phyloP scores from a whole-genome alignment of 108 stramenopile species.

The Cylindrotheca fusiformis region DNA sequence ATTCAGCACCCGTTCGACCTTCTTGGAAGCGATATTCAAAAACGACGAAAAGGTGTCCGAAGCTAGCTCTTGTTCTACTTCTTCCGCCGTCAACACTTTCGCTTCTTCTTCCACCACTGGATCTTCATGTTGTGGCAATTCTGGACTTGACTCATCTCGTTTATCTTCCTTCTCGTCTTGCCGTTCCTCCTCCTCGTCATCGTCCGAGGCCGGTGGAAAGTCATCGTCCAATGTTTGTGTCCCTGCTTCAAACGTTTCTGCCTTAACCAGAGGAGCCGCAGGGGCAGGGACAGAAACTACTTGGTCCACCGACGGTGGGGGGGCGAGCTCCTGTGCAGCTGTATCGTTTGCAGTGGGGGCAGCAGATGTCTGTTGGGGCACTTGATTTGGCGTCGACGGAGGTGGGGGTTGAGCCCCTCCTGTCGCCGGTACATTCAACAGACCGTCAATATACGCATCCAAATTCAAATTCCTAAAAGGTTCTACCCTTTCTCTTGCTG shows the following conservation, averaged over 20 bases:
- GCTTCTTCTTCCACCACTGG: constrained; percentile 13
- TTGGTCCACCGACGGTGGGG: constrained; percentile 6
- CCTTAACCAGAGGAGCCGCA: constrained; percentile 23
- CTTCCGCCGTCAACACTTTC: constrained; percentile 52
- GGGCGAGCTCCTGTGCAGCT: constrained; percentile 1
- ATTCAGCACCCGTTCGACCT: constrained; percentile 77
- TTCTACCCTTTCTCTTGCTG: constrained; percentile 19
- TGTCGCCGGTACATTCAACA: constrained; percentile 47
- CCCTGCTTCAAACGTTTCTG: constrained; percentile 74
- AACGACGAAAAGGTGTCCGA: constrained; percentile 65
- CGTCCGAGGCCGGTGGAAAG: constrained; percentile 50
- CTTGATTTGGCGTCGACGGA: constrained; percentile 5
- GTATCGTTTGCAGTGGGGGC: constrained; percentile 7
- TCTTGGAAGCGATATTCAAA: constrained; percentile 76
- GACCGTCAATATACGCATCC: constrained; percentile 78
- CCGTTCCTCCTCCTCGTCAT: constrained; percentile 46
- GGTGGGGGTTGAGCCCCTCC: constrained; percentile 8
- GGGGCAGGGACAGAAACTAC: constrained; percentile 16
- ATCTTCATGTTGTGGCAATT: constrained; percentile 5
- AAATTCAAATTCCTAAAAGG: constrained; percentile 40
- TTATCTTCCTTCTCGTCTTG: constrained; percentile 9
- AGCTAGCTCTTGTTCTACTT: constrained; percentile 51
- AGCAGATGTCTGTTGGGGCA: background rate
- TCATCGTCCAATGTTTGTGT: constrained; percentile 82
- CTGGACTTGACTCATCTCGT: constrained; percentile 13